A percentile compares a stretch with the other conserved stretches of the same genome.
Conservation (phyloP, 2,329 filamentous ascomycete genomes). For the Fonsecaea pugnacius region DNA sequence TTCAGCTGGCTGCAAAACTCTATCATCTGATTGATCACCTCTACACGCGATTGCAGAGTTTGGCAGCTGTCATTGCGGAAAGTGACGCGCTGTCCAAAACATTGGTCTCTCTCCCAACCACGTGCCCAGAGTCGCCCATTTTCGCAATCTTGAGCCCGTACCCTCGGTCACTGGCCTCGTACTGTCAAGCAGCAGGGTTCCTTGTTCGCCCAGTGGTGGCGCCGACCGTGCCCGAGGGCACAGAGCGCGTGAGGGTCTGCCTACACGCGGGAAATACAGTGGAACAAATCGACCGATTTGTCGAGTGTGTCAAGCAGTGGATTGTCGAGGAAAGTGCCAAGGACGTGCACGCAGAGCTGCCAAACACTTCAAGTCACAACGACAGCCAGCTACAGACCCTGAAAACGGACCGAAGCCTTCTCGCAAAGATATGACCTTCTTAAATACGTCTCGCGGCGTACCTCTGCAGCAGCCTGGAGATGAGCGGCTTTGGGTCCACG, state of each 20-base stretch:
- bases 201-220: slow-evolving; percentile 69
- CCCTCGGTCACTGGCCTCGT: slow-evolving; percentile 62
- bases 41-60: slow-evolving; percentile 51
- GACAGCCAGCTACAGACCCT: background rate
- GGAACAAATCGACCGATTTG: slow-evolving; percentile 61
- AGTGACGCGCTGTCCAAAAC: slow-evolving; percentile 44
- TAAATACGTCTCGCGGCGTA: background rate
- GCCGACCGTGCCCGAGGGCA: slow-evolving; percentile 68
- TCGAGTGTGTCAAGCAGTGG: slow-evolving; percentile 57
- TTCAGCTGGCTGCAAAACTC: slow-evolving; percentile 53
- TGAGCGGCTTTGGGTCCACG: background rate
- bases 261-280: slow-evolving; percentile 69
- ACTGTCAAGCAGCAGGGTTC: slow-evolving; percentile 64
- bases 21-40: slow-evolving; percentile 54
- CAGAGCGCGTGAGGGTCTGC: slow-evolving; percentile 68
- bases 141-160: slow-evolving; percentile 64
- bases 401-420: background rate
- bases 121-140: slow-evolving; percentile 63
- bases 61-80: slow-evolving; percentile 31
- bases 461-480: background rate
- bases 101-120: slow-evolving; percentile 28
- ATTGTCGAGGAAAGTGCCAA: slow-evolving; percentile 32
- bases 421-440: slow-evolving; percentile 13
- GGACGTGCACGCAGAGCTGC: background rate
- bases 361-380: background rate